Percentiles rank a stretch among this genome's conserved stretches.
Evolutionary conservation across 106 monocot species (phyloP).

Genomic region (Dendrobium officinale): DNA sequence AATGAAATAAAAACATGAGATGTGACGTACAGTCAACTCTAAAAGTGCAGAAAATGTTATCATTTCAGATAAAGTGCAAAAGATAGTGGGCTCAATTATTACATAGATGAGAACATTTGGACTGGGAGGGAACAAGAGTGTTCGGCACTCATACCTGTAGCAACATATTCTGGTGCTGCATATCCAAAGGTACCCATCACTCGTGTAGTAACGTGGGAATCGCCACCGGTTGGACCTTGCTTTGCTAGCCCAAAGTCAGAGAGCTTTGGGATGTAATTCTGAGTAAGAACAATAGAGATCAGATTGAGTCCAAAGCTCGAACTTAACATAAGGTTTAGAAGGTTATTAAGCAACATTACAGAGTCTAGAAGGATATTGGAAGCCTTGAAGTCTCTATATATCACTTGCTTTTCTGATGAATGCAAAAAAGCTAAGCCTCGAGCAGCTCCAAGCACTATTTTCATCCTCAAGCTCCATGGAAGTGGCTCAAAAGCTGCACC

Average conservation of each 20-base stretch:
- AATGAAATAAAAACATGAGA: background rate
- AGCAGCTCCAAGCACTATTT: constrained; percentile 46
- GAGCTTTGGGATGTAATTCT: constrained; percentile 60
- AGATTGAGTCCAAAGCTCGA: background rate
- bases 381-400: constrained; percentile 75
- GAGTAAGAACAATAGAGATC: background rate
- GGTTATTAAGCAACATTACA: constrained; percentile 7
- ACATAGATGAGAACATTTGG: background rate
- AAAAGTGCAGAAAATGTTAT: background rate
- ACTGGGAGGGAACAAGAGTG: background rate
- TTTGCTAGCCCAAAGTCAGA: constrained; percentile 80
- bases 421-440: constrained; percentile 64
- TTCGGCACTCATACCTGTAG: constrained; percentile 32
- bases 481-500: constrained; percentile 38
- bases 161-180: constrained; percentile 73
- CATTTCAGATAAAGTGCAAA: background rate
- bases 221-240: constrained; percentile 44
- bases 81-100: background rate
- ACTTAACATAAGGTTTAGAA: background rate
- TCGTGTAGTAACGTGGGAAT: constrained; percentile 55
- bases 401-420: constrained; percentile 36
- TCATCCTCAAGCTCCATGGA: constrained; percentile 61
- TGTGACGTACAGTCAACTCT: background rate
- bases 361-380: constrained; percentile 69
- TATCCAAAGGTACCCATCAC: constrained; percentile 74